A percentile compares a stretch with the other conserved stretches of the same genome.
These are phyloP conservation scores for Lecanosticta acicola DNA, from an alignment of 2,329 filamentous ascomycete species.

Conservation along the genomic window DNA sequence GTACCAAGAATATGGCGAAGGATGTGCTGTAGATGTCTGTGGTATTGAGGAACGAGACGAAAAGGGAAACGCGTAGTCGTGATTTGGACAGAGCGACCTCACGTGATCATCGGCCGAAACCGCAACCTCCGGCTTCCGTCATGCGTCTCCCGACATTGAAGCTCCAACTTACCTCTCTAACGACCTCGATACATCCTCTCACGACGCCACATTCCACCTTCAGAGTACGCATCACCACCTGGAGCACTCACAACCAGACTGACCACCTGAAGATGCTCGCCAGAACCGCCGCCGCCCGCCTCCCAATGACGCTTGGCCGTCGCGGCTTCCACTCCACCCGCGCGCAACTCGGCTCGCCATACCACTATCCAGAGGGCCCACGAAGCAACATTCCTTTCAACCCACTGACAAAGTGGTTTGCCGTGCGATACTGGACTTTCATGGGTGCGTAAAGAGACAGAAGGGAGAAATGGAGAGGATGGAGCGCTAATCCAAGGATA, in stretches of 20 bases:
- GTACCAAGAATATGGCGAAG: too few relatives aligned
- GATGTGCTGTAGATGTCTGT: not conserved
- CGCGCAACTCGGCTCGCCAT: slow-evolving; percentile 77
- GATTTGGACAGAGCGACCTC: too few relatives aligned
- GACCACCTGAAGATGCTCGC: slow-evolving; percentile 27
- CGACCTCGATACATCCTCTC: too few relatives aligned
- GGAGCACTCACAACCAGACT: not conserved
- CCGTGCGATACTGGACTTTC: slow-evolving; percentile 74
- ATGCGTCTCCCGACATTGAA: slow-evolving; percentile 1
- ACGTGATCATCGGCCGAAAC: not conserved
- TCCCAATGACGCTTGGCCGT: slow-evolving; percentile 61
- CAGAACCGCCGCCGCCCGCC: slow-evolving; percentile 50
- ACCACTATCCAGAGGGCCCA: slow-evolving; percentile 97
- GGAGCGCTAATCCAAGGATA: slow-evolving; percentile 39
- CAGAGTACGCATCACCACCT: not conserved
- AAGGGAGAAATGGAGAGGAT: slow-evolving; percentile 4
- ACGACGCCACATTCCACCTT: not conserved
- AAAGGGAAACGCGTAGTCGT: too few relatives aligned
- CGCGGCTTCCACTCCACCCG: slow-evolving; percentile 93
- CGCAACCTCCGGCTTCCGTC: not conserved
- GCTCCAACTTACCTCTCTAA: not conserved
- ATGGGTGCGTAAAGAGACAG: slow-evolving; percentile 51
- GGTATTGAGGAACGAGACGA: not conserved
- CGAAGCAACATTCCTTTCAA: slow-evolving; percentile 97
- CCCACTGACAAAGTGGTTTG: slow-evolving; percentile 82